These are phyloP conservation scores for Pyrrhoderma lamaoense DNA, from an alignment of 1,284 basidiomycete species.

Conservation along the genomic window DNA sequence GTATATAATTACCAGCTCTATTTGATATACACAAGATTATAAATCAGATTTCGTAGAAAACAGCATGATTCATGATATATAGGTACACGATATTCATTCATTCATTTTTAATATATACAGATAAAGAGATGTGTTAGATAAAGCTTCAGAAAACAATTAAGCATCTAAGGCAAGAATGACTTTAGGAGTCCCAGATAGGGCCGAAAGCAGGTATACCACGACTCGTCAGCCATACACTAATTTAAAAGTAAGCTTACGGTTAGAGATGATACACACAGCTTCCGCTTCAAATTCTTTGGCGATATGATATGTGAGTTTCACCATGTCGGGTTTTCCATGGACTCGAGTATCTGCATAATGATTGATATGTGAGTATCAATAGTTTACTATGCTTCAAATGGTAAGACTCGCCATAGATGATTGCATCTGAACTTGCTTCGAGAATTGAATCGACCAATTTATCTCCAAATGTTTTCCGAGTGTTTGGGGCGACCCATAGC, in stretches of 20 bases:
- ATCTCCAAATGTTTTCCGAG: conserved; percentile 52
- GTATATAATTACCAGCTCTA: no score
- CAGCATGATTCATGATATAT: no score
- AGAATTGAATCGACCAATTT: conserved; percentile 48
- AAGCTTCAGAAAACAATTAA: no score
- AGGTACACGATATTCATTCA: no score
- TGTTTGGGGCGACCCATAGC: conserved; percentile 54
- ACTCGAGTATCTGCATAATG: conserved; percentile 44
- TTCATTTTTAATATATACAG: no score
- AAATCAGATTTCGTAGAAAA: no score
- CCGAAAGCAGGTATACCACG: conserved; percentile 55
- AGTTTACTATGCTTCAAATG: background rate
- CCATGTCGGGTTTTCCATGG: conserved; percentile 57
- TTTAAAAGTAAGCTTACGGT: conserved; percentile 53
- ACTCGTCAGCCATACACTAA: conserved; percentile 55
- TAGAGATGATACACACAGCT: conserved; percentile 55
- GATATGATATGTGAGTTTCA: conserved; percentile 48
- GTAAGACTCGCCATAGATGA: conserved; percentile 42
- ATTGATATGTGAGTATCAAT: no score
- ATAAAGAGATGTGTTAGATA: no score
- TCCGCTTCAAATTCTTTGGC: conserved; percentile 55
- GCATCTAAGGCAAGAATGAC: no score
- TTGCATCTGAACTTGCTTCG: conserved; percentile 41
- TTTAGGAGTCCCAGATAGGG: conserved; percentile 48
- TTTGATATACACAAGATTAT: no score